Evolutionary conservation across 257 asterid genomes (phyloP).

Genomic region (Jaltomata sinuosa): DNA sequence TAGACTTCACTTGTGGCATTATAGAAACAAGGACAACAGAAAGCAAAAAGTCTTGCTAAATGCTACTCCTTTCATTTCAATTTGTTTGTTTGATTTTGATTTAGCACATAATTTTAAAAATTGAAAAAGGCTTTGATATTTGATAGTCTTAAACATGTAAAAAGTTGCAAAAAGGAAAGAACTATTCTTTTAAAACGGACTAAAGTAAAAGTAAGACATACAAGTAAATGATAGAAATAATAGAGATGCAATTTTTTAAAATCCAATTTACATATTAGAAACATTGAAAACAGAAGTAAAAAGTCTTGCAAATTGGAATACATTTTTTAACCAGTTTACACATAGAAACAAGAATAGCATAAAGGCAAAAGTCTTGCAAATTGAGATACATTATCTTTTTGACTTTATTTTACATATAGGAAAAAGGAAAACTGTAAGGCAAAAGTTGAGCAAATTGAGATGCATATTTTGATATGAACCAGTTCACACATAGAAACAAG

Average conservation of each 20-base stretch:
- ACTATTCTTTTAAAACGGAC: too few relatives aligned
- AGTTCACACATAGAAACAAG: background rate
- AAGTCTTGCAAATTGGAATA: background rate
- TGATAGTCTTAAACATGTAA: too few relatives aligned
- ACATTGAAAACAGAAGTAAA: background rate
- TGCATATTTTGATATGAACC: background rate
- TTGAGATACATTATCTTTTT: background rate
- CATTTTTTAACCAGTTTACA: background rate
- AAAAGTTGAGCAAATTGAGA: background rate
- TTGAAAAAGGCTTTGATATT: too few relatives aligned
- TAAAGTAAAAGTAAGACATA: too few relatives aligned
- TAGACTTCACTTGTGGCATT: too few relatives aligned
- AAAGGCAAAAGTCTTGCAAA: background rate
- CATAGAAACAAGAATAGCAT: background rate
- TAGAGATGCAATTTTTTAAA: background rate
- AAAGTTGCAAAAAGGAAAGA: too few relatives aligned
- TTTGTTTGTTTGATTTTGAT: too few relatives aligned
- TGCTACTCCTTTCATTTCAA: too few relatives aligned
- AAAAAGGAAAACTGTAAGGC: background rate
- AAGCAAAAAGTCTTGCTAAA: background rate
- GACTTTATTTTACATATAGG: background rate
- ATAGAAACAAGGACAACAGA: background rate
- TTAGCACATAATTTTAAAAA: too few relatives aligned
- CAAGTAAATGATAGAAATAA: too few relatives aligned
- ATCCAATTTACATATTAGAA: background rate